Evolutionary conservation across 2,329 filamentous ascomycete genomes (phyloP).

Genomic region (Amauroascus niger): DNA sequence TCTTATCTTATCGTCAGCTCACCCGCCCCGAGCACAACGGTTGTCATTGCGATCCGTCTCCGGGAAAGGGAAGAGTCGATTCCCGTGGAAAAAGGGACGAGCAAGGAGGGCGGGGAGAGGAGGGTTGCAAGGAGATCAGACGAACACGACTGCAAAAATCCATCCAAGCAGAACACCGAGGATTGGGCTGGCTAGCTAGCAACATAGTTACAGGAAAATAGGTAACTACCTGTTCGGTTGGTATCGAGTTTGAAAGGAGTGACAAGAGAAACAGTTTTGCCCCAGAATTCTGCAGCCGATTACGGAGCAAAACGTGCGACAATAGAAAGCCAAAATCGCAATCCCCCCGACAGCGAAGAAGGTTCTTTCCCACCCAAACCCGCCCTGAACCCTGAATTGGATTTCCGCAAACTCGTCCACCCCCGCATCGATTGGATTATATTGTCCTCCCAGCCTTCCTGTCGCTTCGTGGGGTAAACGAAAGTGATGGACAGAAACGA

Average conservation of each 20-base stretch:
- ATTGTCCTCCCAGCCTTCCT: neutral
- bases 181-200: too few relatives aligned
- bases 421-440: neutral
- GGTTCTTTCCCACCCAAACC: neutral
- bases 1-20: neutral
- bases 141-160: too few relatives aligned
- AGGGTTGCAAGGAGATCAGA: too few relatives aligned
- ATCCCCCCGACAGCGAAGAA: neutral
- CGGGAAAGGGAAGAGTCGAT: neutral
- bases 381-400: neutral
- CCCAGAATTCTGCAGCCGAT: slow-evolving; percentile 9
- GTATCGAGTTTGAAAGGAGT: slow-evolving; percentile 6
- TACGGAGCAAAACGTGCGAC: slow-evolving; percentile 4
- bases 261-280: neutral
- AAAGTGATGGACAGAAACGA: neutral
- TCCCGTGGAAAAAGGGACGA: too few relatives aligned
- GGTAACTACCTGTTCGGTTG: neutral
- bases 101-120: too few relatives aligned
- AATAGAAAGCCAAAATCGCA: slow-evolving; percentile 1
- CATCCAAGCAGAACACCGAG: too few relatives aligned
- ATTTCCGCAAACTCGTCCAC: neutral
- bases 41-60: neutral
- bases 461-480: neutral
- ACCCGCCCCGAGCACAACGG: neutral
- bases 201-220: neutral